Percentiles rank a stretch among this genome's conserved stretches.
Evolutionary conservation across 495 filamentous ascomycete genomes (phyloP).

Genomic region (Aspergillus ostianus): DNA sequence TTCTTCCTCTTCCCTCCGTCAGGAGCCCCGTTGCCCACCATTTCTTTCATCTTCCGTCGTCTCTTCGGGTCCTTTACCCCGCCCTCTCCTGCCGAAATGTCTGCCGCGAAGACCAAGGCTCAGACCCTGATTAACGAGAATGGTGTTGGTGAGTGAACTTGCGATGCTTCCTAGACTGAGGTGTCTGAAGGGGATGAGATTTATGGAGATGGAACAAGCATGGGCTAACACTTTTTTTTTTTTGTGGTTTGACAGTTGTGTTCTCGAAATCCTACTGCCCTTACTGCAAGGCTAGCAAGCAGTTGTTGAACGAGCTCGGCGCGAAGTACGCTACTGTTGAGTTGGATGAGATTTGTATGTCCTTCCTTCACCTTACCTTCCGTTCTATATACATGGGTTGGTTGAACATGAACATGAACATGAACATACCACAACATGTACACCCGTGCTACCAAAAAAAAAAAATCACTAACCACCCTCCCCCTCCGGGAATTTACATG

Average conservation of each 20-base stretch:
- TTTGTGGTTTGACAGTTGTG: constrained; percentile 55
- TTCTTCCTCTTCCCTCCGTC: constrained; percentile 4
- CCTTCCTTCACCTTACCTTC: constrained; percentile 4
- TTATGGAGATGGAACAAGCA: no score
- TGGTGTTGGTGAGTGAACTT: constrained; percentile 74
- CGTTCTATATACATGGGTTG: constrained; percentile 1
- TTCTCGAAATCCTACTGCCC: constrained; percentile 98
- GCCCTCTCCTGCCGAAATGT: constrained; percentile 63
- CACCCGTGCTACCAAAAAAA: not conserved
- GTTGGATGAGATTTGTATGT: constrained; percentile 78
- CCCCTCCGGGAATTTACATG: no score
- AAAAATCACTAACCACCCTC: not conserved
- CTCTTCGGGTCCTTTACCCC: constrained; percentile 66
- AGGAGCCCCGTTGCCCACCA: constrained; percentile 49
- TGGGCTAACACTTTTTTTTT: no score
- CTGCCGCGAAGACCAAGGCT: constrained; percentile 82
- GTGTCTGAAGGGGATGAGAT: no score
- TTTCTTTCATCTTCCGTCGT: constrained; percentile 72
- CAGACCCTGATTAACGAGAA: constrained; percentile 89
- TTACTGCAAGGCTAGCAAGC: constrained; percentile 84
- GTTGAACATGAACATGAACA: not conserved
- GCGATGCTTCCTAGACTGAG: constrained; percentile 1
- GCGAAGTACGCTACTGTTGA: constrained; percentile 77
- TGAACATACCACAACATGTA: not conserved
- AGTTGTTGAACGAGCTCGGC: constrained; percentile 61